A percentile compares a stretch with the other conserved stretches of the same genome.
These are phyloP conservation scores for Penicillium expansum DNA, from an alignment of 2,329 filamentous ascomycete genomes.

Conservation along the genomic window DNA sequence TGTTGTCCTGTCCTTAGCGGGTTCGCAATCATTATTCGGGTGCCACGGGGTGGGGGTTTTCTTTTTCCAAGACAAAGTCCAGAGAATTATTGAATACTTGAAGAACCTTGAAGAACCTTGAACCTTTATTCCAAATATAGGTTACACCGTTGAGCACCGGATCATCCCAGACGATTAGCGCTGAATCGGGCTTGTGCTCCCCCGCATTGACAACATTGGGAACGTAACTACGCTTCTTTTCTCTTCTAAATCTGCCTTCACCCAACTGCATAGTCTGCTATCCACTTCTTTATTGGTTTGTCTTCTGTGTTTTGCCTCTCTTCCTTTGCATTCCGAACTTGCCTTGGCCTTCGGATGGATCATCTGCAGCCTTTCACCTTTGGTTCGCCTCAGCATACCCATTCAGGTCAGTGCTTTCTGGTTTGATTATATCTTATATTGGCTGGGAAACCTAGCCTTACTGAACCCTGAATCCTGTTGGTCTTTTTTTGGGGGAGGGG, in stretches of 20 bases:
- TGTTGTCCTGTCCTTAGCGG: slow-evolving; percentile 14
- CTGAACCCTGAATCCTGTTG: not conserved
- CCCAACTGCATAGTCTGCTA: slow-evolving; percentile 4
- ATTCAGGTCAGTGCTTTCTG: slow-evolving; percentile 27
- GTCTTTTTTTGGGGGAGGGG: too few relatives aligned
- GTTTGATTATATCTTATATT: not conserved
- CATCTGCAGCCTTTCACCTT: slow-evolving; percentile 21
- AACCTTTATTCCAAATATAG: not conserved
- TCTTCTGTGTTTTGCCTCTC: slow-evolving; percentile 1
- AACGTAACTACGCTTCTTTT: slow-evolving; percentile 22
- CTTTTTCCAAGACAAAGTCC: not conserved
- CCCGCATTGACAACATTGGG: slow-evolving; percentile 20
- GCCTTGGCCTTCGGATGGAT: slow-evolving; percentile 25
- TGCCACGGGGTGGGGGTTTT: slow-evolving; percentile 2
- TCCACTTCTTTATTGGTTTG: slow-evolving; percentile 15
- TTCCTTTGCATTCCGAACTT: slow-evolving; percentile 3
- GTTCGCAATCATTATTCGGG: slow-evolving; percentile 18
- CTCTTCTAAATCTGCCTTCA: slow-evolving; percentile 22
- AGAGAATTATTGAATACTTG: not conserved
- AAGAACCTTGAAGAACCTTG: not conserved
- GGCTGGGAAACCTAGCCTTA: not conserved
- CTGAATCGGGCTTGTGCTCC: slow-evolving; percentile 26
- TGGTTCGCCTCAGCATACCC: slow-evolving; percentile 17
- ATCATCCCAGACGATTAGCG: slow-evolving; percentile 9
- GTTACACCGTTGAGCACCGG: slow-evolving; percentile 23